Evolutionary conservation across 192 early-diverging fungal species (phyloP), one percentile per base, ranked within the genome.

Genomic region (Entomortierella parvispora): DNA sequence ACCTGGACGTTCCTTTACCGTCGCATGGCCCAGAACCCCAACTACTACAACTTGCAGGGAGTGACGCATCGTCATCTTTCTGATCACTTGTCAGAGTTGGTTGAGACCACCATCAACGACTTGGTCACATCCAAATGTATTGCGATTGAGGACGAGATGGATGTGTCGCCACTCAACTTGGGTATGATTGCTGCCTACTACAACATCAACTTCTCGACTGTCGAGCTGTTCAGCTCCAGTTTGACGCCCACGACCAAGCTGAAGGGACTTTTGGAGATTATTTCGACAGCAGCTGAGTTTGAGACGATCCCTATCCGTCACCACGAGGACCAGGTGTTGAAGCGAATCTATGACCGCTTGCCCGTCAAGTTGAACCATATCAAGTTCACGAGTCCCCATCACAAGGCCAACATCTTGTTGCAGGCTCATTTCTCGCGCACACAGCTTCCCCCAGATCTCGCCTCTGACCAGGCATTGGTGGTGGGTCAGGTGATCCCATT

Each of bases 1-100:
- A 99, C 98, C 0, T 99, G 98, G 98, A 96, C 97, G 29, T 94
- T 98, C 83, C 71, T 99, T 56, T 99, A 99, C 85, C 92, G 98
- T 48, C 90, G 98, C 26, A 90, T 99, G 90, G 86, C 92, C 11
- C 87, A 95, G 71, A 99, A 99, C 80, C 98, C 98, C 10, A 99
- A 99, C 74, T 99, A 96, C 82, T 97, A 97, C 67, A 92, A 92
- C 18, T 69, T 99, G 47, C 91, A 94, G 63, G 96, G 96, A 1
- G 88, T 90, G 2, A 88, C 90, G 7, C 94, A 94, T 72, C 88
- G 93, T 47, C 95, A 98, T 62, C 80, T 99, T 47, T 94, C 93
- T 17, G 95, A 95, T 58, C 93, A 95, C 64, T 81, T 99, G 51
- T 98, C 97, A 3, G 97, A 99, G 68, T 83, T 98, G 23, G 94